A percentile compares a stretch with the other conserved stretches of the same genome.
Evolutionary conservation across 225 moss, liverwort and hornwort genomes (phyloP).

Genomic region (Neckera pumila): DNA sequence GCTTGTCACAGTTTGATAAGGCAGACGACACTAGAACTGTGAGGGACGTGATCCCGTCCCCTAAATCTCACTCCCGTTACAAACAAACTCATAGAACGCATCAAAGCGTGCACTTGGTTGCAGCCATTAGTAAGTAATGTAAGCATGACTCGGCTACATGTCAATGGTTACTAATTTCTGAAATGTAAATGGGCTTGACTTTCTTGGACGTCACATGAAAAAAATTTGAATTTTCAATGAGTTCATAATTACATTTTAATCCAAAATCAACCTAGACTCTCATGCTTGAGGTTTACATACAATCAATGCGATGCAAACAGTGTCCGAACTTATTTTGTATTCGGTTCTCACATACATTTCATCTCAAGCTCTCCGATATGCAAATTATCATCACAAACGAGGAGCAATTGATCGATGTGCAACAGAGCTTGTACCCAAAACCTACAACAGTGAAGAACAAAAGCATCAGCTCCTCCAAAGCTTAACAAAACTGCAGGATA

Average conservation of each 20-base stretch:
- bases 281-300: background rate
- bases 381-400: background rate
- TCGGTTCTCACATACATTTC: too few relatives aligned
- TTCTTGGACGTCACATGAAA: background rate
- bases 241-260: background rate
- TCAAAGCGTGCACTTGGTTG: background rate
- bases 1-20: background rate
- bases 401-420: background rate
- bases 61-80: background rate
- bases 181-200: background rate
- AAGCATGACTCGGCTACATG: background rate
- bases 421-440: background rate
- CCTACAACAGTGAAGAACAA: background rate
- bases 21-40: background rate
- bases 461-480: background rate
- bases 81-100: background rate
- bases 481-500: background rate
- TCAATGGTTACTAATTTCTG: background rate
- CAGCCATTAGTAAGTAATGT: background rate
- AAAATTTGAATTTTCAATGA: too few relatives aligned
- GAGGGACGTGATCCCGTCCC: background rate
- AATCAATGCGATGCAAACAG: background rate
- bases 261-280: too few relatives aligned
- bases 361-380: background rate
- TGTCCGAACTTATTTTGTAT: background rate